A percentile compares a stretch with the other conserved stretches of the same genome.
Conservation (phyloP, 176 grass and related monocot genomes). For the Zoysia japonica region DNA sequence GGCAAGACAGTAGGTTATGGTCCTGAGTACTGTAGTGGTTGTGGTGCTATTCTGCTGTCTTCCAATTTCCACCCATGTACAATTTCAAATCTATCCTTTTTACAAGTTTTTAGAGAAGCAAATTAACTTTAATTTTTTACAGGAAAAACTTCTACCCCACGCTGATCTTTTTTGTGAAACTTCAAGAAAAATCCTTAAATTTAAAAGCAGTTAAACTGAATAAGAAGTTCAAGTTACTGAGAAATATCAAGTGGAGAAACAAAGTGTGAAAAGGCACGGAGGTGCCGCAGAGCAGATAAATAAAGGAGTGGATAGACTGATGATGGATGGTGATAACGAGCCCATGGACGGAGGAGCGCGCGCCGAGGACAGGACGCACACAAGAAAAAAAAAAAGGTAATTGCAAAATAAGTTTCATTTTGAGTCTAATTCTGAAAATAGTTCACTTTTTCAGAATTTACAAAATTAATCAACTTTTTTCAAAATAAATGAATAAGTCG, state of each 20-base stretch:
- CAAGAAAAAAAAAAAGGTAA: neutral
- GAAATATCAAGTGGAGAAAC: neutral
- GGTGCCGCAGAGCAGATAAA: neutral
- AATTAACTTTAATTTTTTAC: neutral
- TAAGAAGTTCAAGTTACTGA: neutral
- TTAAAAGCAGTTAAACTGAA: no score
- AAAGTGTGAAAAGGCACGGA: neutral
- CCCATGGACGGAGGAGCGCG: neutral
- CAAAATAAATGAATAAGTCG: no score
- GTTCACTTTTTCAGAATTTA: no score
- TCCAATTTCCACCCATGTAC: neutral
- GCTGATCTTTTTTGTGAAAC: neutral
- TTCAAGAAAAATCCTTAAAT: no score
- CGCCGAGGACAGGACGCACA: no score
- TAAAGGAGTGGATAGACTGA: constrained; percentile 17
- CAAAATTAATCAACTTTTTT: no score
- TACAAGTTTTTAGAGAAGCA: neutral
- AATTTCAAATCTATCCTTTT: neutral
- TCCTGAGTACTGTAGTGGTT: neutral
- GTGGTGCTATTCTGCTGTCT: neutral
- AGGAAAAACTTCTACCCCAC: neutral
- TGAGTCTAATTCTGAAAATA: no score
- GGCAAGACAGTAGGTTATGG: neutral
- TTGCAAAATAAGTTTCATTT: no score
- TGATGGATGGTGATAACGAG: constrained; percentile 43